Base-by-base conservation (phyloP, 257 asterid genomes). In the Solanum acaule region DNA sequence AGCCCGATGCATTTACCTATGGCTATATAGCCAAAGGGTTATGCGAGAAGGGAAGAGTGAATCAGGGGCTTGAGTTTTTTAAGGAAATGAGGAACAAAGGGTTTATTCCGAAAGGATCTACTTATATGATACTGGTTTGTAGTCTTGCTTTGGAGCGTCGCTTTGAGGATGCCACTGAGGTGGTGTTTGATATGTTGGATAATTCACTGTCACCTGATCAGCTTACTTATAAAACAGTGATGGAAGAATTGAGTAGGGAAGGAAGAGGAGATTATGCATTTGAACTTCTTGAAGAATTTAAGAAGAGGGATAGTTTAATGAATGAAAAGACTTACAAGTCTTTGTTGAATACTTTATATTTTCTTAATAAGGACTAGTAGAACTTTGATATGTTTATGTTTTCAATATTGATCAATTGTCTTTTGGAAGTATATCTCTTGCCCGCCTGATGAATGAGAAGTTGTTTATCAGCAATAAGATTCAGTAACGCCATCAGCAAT, bases 201-300 rank as follows among this genome's bases (percentile, higher is more conserved):
- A 96, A 93, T 88, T 91, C 95, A 1, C 29, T 93, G 91, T 91
- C 98, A 2, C 99, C 96, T 12, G 98, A 96, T 93, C 87, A 93
- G 88, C 87, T 95, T 90, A 95, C 98, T 10, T 96, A 95, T 76
- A 94, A 92, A 91, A 95, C 98, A 2, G 85, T 97, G 90, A 83
- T 97, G 90, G 99, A 95, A 78, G 99, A 94, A 90, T 91, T 97
- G 94, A 94, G 98, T 87, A 92, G 97, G 91, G 96, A 95, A 86
- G 98, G 98, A 33, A 95, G 91, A 92, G 98, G 97, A 31, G 61
- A 92, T 31, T 95, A 93, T 13, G 99, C 98, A 1, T 89, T 94
- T 87, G 95, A 95, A 68, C 94, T 95, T 84, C 95, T 97, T 86
- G 97, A 96, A 86, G 92, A 87, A 59, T 87, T 94, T 56, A 93